Evolutionary conservation across 139 green algal species (phyloP).

Genomic region (Closterium sp.): DNA sequence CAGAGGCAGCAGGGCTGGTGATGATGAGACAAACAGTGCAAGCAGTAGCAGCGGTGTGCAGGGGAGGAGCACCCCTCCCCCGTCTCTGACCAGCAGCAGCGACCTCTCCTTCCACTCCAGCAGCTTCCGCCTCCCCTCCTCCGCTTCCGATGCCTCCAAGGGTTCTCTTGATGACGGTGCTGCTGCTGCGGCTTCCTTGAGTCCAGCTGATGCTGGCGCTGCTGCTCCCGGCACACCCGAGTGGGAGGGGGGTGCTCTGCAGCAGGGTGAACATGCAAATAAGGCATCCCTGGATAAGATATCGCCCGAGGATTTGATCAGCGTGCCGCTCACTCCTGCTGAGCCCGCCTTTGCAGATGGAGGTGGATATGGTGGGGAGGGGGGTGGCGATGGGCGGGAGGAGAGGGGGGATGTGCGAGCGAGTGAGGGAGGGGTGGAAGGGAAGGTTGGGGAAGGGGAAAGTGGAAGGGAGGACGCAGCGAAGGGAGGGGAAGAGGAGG

Average conservation of each 20-base stretch:
- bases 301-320: not conserved
- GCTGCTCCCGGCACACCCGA: not conserved
- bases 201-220: not conserved
- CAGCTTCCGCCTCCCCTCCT: not conserved
- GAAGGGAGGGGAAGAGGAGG: not conserved
- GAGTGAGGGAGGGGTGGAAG: not conserved
- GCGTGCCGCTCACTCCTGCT: not conserved
- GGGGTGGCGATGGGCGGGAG: too few species aligned
- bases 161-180: not conserved
- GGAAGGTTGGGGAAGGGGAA: not conserved
- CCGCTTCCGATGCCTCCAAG: too few species aligned
- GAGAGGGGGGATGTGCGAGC: not conserved
- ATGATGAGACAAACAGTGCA: not conserved
- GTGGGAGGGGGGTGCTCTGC: not conserved
- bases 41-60: too few species aligned
- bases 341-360: not conserved
- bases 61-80: not conserved
- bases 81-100: conserved; percentile 5
- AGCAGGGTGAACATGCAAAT: not conserved
- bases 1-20: not conserved
- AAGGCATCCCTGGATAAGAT: not conserved
- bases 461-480: too few species aligned
- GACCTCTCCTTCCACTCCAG: not conserved
- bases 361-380: not conserved
- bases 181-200: not conserved